Conservation (phyloP, 2,329 filamentous ascomycete genomes). For the Fusarium staphyleae region DNA sequence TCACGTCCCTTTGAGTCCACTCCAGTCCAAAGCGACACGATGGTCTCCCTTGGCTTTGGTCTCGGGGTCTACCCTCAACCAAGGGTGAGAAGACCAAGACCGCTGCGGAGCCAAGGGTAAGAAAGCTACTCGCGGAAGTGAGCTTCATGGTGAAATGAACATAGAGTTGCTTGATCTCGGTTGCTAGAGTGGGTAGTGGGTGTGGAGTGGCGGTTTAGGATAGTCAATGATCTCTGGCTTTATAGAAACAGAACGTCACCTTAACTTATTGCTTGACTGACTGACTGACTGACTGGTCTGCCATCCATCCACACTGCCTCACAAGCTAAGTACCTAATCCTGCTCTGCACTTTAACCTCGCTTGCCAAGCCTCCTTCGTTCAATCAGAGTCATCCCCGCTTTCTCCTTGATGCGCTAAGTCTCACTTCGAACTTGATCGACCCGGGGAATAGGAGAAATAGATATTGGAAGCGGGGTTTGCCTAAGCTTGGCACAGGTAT, state of each 20-base stretch:
- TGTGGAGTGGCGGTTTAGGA: too few relatives aligned
- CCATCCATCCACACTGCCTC: too few relatives aligned
- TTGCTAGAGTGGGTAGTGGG: neutral
- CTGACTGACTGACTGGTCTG: too few relatives aligned
- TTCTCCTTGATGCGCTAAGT: neutral
- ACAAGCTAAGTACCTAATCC: neutral
- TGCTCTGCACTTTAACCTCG: neutral
- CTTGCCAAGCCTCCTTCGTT: conserved; percentile 13
- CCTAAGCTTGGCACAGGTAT: conserved; percentile 7
- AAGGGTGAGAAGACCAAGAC: neutral
- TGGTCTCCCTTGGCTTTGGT: conserved; percentile 23
- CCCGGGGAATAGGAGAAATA: conserved; percentile 33
- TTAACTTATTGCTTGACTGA: too few relatives aligned
- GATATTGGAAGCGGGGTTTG: conserved; percentile 1
- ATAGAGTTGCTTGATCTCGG: neutral
- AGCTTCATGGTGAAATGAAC: conserved; percentile 14
- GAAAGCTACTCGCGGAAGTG: neutral
- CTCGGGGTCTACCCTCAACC: neutral
- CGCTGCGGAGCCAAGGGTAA: conserved; percentile 2
- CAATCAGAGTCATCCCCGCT: conserved; percentile 7
- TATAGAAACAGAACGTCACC: neutral
- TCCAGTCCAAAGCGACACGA: conserved; percentile 44
- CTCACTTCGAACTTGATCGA: conserved; percentile 11
- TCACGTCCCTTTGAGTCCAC: conserved; percentile 42
- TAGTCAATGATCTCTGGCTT: neutral